These are phyloP conservation scores for Tausonia pullulans DNA, from an alignment of 1,284 basidiomycete genomes.

Conservation along the genomic window DNA sequence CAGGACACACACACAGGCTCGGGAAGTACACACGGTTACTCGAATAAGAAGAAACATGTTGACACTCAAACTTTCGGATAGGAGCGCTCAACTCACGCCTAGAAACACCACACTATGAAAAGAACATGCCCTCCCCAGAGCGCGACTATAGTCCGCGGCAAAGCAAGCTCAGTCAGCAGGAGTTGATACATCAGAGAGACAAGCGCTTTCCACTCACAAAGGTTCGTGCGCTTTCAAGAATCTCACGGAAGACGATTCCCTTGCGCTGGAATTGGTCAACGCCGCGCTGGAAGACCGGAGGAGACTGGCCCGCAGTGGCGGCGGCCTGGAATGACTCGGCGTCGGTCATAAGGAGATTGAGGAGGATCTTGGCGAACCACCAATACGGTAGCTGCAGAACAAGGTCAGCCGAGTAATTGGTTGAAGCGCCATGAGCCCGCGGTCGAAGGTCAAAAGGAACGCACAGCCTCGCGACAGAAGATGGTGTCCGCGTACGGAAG, in stretches of 20 bases:
- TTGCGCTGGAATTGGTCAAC: slow-evolving; percentile 27
- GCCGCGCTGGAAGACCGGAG: neutral
- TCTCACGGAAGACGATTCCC: slow-evolving; percentile 28
- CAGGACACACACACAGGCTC: too few relatives aligned
- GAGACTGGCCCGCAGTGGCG: too few relatives aligned
- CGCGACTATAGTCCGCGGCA: too few relatives aligned
- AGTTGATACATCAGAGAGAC: too few relatives aligned
- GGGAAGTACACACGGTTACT: too few relatives aligned
- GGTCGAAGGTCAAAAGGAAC: neutral
- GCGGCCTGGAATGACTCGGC: slow-evolving; percentile 5
- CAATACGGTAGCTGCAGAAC: slow-evolving; percentile 35
- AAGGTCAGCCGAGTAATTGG: neutral
- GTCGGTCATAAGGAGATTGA: slow-evolving; percentile 21
- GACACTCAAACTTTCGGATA: too few relatives aligned
- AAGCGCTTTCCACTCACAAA: slow-evolving; percentile 22
- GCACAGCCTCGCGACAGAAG: slow-evolving; percentile 15
- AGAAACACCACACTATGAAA: too few relatives aligned
- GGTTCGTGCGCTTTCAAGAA: slow-evolving; percentile 30
- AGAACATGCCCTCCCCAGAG: too few relatives aligned
- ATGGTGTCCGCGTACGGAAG: slow-evolving; percentile 11
- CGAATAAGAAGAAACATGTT: too few relatives aligned
- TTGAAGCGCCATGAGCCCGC: too few relatives aligned
- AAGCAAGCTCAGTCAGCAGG: too few relatives aligned
- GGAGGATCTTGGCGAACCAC: slow-evolving; percentile 35
- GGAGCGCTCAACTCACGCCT: too few relatives aligned